phyloP scores from a whole-genome alignment of 176 grass and related monocot species.

The Musa schizocarpa region DNA sequence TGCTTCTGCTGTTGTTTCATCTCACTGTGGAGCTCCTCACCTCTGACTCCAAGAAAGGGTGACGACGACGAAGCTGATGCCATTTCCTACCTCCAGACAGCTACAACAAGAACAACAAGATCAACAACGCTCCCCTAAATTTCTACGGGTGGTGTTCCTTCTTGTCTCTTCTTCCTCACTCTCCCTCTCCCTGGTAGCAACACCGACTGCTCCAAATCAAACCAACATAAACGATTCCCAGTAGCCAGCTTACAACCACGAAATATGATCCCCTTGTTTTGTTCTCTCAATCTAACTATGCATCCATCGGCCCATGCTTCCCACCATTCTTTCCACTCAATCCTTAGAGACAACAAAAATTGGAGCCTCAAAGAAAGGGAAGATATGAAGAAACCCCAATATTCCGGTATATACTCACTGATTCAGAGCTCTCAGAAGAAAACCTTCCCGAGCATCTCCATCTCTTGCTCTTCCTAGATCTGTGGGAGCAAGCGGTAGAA shows the following conservation, averaged over 20 bases:
- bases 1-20: slow-evolving; percentile 34
- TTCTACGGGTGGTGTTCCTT: slow-evolving; percentile 23
- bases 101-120: not conserved
- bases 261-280: slow-evolving; percentile 12
- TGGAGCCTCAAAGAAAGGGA: slow-evolving; percentile 23
- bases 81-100: slow-evolving; percentile 31
- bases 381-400: slow-evolving; percentile 26
- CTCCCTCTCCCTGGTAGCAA: too few relatives aligned
- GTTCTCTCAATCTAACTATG: slow-evolving; percentile 21
- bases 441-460: not conserved
- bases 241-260: slow-evolving; percentile 28
- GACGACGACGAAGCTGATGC: slow-evolving; percentile 72
- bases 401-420: not conserved
- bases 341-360: slow-evolving; percentile 26
- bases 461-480: too few relatives aligned
- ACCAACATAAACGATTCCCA: slow-evolving; percentile 23
- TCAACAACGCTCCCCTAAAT: slow-evolving; percentile 8
- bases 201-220: not conserved
- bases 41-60: slow-evolving; percentile 77
- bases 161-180: slow-evolving; percentile 13
- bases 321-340: slow-evolving; percentile 6
- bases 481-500: slow-evolving; percentile 5
- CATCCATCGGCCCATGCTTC: slow-evolving; percentile 4
- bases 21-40: slow-evolving; percentile 75
- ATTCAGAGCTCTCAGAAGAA: not conserved